phyloP scores from a whole-genome alignment of 164 flowering plant genomes.

The Cinnamomum micranthum region DNA sequence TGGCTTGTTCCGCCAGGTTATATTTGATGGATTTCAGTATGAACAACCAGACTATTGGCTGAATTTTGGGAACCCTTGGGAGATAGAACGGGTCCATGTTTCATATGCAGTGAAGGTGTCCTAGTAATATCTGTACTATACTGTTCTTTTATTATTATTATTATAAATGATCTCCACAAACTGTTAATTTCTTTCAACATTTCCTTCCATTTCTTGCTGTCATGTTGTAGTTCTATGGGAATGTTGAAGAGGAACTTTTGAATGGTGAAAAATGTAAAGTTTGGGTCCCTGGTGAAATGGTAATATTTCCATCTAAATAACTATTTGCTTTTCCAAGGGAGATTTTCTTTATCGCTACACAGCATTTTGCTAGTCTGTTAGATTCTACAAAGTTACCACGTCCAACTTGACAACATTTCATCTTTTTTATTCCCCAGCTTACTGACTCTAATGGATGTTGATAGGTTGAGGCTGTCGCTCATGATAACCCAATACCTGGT shows the following conservation, averaged over 20 bases:
- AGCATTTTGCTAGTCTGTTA: background rate
- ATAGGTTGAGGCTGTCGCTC: constrained; percentile 62
- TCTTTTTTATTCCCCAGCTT: background rate
- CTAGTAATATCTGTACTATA: constrained; percentile 6
- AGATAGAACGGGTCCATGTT: constrained; percentile 55
- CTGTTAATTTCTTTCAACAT: background rate
- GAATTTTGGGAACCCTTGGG: constrained; percentile 66
- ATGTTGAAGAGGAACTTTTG: constrained; percentile 41
- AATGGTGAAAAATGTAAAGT: constrained; percentile 40
- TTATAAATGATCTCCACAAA: background rate
- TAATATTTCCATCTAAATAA: constrained; percentile 12
- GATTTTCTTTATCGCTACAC: background rate
- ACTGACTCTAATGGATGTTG: constrained; percentile 3
- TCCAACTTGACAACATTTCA: too few species aligned
- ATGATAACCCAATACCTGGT: constrained; percentile 68
- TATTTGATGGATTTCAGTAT: constrained; percentile 53
- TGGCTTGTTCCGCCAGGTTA: constrained; percentile 55
- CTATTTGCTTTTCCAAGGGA: background rate
- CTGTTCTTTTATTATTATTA: background rate
- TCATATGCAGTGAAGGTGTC: constrained; percentile 55
- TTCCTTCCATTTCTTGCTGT: constrained; percentile 5
- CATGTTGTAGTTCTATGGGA: constrained; percentile 46
- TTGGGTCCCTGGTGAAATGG: constrained; percentile 59
- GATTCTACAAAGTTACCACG: too few species aligned
- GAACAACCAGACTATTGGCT: constrained; percentile 66